These are phyloP conservation scores for Polychytrium aggregatum DNA, from an alignment of 192 early-diverging fungal genomes.

Conservation along the genomic window DNA sequence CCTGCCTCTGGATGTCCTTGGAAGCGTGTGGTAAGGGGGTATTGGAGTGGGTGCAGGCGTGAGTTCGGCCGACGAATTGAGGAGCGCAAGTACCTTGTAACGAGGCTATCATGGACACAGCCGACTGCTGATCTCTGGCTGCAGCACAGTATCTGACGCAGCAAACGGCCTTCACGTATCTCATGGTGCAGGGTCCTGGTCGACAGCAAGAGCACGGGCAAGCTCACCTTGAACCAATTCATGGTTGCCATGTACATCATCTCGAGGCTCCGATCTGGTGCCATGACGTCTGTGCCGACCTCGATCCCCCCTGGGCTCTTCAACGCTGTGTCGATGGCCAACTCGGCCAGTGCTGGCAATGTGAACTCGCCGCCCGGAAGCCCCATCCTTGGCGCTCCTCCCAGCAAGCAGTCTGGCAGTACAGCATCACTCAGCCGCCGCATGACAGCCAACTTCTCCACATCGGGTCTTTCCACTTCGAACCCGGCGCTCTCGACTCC, in stretches of 20 bases:
- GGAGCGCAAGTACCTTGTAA: no score
- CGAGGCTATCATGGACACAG: no score
- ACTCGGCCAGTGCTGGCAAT: no score
- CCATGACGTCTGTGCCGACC: slow-evolving; percentile 53
- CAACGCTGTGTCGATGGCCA: slow-evolving; percentile 25
- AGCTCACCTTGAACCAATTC: slow-evolving; percentile 72
- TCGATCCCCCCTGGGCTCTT: slow-evolving; percentile 53
- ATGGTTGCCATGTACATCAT: slow-evolving; percentile 86
- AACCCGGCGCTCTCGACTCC: no score
- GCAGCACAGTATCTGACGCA: not conserved
- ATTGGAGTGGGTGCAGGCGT: not conserved
- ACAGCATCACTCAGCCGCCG: slow-evolving; percentile 47
- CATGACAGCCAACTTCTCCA: no score
- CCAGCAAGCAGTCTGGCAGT: no score
- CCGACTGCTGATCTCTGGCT: no score
- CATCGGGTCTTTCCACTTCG: no score
- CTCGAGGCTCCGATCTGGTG: slow-evolving; percentile 65
- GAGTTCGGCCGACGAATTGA: no score
- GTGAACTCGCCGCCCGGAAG: no score
- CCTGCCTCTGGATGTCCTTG: slow-evolving; percentile 62
- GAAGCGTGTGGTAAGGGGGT: slow-evolving; percentile 64
- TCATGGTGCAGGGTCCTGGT: slow-evolving; percentile 68
- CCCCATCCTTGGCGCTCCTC: no score
- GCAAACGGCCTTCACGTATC: slow-evolving; percentile 15
- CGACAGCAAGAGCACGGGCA: slow-evolving; percentile 59